Conservation (phyloP, 2,329 filamentous ascomycete genomes). For the Intubia oerlemansii region DNA sequence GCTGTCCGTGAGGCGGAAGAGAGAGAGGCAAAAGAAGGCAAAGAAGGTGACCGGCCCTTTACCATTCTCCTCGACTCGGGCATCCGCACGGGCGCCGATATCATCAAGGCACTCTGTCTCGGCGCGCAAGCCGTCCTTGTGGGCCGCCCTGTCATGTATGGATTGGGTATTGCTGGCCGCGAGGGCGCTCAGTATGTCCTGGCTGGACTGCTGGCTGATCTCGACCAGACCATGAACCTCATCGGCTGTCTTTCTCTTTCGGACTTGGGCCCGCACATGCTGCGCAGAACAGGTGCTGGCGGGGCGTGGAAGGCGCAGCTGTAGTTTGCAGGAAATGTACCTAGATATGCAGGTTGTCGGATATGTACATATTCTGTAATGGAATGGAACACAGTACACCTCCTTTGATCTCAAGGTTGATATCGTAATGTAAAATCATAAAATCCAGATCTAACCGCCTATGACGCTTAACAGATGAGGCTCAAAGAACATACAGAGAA, state of each 20-base stretch:
- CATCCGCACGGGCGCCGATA: constrained; percentile 30
- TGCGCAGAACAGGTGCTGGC: constrained; percentile 12
- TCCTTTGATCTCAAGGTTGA: too few species aligned
- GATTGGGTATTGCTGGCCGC: constrained; percentile 30
- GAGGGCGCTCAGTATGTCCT: constrained; percentile 30
- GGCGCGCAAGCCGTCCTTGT: constrained; percentile 35
- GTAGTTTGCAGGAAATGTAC: too few species aligned
- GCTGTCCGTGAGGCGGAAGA: constrained; percentile 34
- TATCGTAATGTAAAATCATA: too few species aligned
- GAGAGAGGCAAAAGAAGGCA: constrained; percentile 13
- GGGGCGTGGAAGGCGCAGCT: too few species aligned
- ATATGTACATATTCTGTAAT: too few species aligned
- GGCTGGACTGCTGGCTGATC: constrained; percentile 26
- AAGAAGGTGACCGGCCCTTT: background rate
- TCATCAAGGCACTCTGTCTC: constrained; percentile 33
- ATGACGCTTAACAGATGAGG: too few species aligned
- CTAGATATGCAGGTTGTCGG: too few species aligned
- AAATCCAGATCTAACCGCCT: too few species aligned
- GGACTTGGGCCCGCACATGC: constrained; percentile 15
- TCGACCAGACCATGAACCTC: constrained; percentile 33
- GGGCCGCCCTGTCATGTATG: constrained; percentile 35
- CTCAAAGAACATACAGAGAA: too few species aligned
- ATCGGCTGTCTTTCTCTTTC: constrained; percentile 23
- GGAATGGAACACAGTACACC: too few species aligned
- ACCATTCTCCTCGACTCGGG: constrained; percentile 40